Conservation (phyloP, 345 rosid genomes). For the sweet orange (Citrus sinensis) region DNA sequence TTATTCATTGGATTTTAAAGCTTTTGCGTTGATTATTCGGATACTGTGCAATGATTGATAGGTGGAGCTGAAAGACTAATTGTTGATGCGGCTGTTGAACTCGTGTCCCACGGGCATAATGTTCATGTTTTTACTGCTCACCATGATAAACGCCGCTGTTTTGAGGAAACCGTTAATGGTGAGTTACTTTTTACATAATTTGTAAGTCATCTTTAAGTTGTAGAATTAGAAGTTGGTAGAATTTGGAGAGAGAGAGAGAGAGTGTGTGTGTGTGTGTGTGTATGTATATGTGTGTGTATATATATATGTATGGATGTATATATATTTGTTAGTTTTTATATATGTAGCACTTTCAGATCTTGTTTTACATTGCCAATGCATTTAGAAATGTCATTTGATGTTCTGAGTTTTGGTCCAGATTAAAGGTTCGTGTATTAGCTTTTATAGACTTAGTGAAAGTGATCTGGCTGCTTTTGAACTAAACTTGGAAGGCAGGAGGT, state of each 20-base stretch:
- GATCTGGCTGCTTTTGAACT: neutral
- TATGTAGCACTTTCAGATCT: neutral
- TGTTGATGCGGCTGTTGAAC: constrained; percentile 92
- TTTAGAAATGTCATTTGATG: neutral
- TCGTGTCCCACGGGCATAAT: constrained; percentile 67
- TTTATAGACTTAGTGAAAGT: neutral
- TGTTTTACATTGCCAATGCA: neutral
- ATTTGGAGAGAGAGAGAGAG: neutral
- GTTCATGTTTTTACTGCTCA: constrained; percentile 90
- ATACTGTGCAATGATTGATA: constrained; percentile 16
- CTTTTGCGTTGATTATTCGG: neutral
- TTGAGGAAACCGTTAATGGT: constrained; percentile 90
- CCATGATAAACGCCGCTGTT: constrained; percentile 77
- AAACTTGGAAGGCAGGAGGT: neutral
- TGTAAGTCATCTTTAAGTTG: neutral
- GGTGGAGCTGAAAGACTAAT: constrained; percentile 97
- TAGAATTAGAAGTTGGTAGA: neutral
- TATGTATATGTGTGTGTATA: rapidly evolving
- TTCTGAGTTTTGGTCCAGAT: neutral
- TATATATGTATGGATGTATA: neutral
- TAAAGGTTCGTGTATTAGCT: neutral
- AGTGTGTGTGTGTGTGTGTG: rapidly evolving
- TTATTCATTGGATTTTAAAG: neutral
- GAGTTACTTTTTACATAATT: neutral
- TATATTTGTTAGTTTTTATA: neutral